Evolutionary conservation across 352 stramenopile genomes (phyloP).

Genomic region (Globisporangium rhizosaccharum): DNA sequence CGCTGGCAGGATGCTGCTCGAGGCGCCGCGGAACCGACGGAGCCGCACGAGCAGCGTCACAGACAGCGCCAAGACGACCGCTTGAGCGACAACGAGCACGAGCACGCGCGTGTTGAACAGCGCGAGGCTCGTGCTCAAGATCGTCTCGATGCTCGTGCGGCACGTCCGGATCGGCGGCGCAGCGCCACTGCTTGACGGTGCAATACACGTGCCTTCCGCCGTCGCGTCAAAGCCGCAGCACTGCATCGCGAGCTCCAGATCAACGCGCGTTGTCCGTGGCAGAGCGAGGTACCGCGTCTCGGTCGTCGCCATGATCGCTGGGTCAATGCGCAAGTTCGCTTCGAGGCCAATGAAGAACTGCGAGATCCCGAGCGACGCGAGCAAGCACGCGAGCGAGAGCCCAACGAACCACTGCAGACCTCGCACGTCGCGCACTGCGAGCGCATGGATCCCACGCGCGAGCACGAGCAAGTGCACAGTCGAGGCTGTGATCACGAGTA

Average conservation of each 20-base stretch:
- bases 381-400: slow-evolving; percentile 25
- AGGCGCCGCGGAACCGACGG: slow-evolving; percentile 15
- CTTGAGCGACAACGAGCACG: slow-evolving; percentile 18
- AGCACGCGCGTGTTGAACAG: slow-evolving; percentile 15
- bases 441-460: slow-evolving; percentile 18
- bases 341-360: slow-evolving; percentile 26
- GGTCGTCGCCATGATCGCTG: slow-evolving; percentile 24
- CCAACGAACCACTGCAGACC: slow-evolving; percentile 26
- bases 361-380: slow-evolving; percentile 21
- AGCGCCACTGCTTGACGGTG: background rate
- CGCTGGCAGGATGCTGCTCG: background rate
- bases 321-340: slow-evolving; percentile 29
- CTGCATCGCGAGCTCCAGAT: slow-evolving; percentile 35
- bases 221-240: slow-evolving; percentile 40
- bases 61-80: slow-evolving; percentile 17
- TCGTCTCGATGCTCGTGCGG: slow-evolving; percentile 9
- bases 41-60: slow-evolving; percentile 17
- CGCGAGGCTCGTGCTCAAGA: slow-evolving; percentile 3
- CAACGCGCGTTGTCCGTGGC: slow-evolving; percentile 14
- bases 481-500: slow-evolving; percentile 10
- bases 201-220: slow-evolving; percentile 28
- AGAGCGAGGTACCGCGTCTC: slow-evolving; percentile 28
- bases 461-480: slow-evolving; percentile 24
- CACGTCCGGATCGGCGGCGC: slow-evolving; percentile 22
- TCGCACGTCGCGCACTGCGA: slow-evolving; percentile 26